Evolutionary conservation across 108 stramenopile genomes (phyloP).

Genomic region (Skeletonema menzelii): DNA sequence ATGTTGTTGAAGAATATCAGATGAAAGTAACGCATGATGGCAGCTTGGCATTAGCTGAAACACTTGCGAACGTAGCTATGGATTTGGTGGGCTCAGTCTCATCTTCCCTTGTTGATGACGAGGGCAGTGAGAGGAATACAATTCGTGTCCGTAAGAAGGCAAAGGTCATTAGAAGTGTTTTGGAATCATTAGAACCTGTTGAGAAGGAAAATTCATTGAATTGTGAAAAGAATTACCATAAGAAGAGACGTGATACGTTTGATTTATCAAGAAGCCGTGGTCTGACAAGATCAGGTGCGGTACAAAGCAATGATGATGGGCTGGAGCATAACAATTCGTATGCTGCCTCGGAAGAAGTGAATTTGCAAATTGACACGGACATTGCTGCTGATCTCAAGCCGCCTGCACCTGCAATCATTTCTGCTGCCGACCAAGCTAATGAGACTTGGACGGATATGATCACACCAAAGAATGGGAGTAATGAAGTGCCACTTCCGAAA

Average conservation of each 20-base stretch:
- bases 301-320: neutral
- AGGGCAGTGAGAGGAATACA: neutral
- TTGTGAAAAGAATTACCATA: neutral
- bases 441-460: neutral
- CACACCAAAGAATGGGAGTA: conserved; percentile 4
- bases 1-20: neutral
- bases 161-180: neutral
- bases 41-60: neutral
- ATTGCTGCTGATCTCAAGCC: neutral
- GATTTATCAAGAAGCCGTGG: conserved; percentile 31
- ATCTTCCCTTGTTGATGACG: neutral
- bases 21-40: neutral
- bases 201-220: neutral
- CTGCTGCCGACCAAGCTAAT: neutral
- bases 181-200: neutral
- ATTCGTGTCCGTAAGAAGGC: neutral
- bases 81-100: neutral
- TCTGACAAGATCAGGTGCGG: neutral
- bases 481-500: neutral
- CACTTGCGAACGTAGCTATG: neutral
- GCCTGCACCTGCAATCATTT: neutral
- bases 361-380: neutral
- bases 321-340: neutral
- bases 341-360: neutral
- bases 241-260: conserved; percentile 32